These are phyloP conservation scores for Trichoderma virens DNA, from an alignment of 495 filamentous ascomycete genomes.

Conservation along the genomic window DNA sequence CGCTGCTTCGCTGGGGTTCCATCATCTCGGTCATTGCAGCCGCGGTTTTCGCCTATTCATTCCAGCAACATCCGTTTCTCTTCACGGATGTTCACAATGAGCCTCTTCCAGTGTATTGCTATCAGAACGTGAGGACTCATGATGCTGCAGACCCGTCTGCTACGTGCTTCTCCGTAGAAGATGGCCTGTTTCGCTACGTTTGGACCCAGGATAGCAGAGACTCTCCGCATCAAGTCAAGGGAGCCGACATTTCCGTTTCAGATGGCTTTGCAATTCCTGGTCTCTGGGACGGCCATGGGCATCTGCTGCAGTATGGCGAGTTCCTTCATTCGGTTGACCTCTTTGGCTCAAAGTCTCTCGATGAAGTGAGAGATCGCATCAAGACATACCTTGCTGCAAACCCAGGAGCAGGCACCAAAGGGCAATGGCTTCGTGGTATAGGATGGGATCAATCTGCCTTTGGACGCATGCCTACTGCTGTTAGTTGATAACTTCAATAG, in stretches of 20 bases:
- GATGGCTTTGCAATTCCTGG: conserved; percentile 44
- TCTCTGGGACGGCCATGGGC: conserved; percentile 59
- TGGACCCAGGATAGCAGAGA: conserved; percentile 7
- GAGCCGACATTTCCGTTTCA: conserved; percentile 9
- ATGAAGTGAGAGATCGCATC: conserved; percentile 40
- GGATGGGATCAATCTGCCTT: conserved; percentile 60
- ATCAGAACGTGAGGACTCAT: conserved; percentile 11
- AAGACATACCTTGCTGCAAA: conserved; percentile 34
- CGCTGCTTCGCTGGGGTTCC: conserved; percentile 10
- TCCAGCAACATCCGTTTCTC: conserved; percentile 9
- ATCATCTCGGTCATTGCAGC: background rate
- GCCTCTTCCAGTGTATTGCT: conserved; percentile 5
- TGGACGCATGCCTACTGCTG: conserved; percentile 54
- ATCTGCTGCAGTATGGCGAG: conserved; percentile 55
- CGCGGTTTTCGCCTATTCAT: conserved; percentile 1
- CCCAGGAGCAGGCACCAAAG: conserved; percentile 32
- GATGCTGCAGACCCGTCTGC: conserved; percentile 1
- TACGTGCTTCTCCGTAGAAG: conserved; percentile 11
- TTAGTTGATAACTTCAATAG: conserved; percentile 23
- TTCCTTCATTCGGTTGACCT: conserved; percentile 53
- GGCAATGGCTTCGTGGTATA: conserved; percentile 52
- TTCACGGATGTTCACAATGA: background rate
- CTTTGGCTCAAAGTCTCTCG: conserved; percentile 44
- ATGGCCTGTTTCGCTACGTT: conserved; percentile 20
- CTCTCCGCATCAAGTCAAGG: background rate